Evolutionary conservation across 2,329 filamentous ascomycete species (phyloP).

Genomic region (Calonectria henricotiae): DNA sequence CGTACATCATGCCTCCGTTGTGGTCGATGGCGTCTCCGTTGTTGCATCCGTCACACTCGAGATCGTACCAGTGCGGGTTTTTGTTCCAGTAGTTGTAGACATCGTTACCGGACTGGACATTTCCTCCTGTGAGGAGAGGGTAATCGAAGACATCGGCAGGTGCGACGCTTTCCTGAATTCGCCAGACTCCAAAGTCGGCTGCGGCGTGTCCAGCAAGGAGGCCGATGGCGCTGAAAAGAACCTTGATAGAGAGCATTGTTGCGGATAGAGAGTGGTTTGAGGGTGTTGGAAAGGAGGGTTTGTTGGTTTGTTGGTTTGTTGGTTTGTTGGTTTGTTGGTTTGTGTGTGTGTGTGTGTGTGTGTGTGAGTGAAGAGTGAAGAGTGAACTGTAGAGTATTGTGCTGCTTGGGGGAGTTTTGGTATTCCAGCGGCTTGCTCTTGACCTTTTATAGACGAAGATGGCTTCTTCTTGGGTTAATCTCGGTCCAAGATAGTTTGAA

Average conservation of each 20-base stretch:
- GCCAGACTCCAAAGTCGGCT: constrained; percentile 21
- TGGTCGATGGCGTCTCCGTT: constrained; percentile 23
- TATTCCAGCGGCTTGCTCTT: neutral
- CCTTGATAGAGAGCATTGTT: constrained; percentile 8
- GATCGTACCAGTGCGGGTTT: constrained; percentile 15
- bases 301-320: neutral
- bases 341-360: neutral
- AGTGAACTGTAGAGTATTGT: neutral
- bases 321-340: neutral
- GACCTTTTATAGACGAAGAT: neutral
- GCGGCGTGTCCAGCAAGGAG: constrained; percentile 14
- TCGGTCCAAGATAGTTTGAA: neutral
- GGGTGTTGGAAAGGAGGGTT: neutral
- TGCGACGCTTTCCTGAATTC: constrained; percentile 16
- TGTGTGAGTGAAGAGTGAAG: neutral
- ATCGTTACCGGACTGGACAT: neutral
- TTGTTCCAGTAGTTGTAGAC: constrained; percentile 11
- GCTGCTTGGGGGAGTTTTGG: neutral
- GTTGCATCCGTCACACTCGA: constrained; percentile 12
- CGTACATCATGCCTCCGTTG: constrained; percentile 20
- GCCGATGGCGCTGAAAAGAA: neutral
- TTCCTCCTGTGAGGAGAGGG: neutral
- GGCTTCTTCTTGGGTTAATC: too few relatives aligned
- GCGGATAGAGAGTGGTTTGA: neutral
- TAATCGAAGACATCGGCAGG: neutral